Percentiles rank a stretch among this genome's conserved stretches.
Evolutionary conservation across 805 yeast species (phyloP).

Genomic region (Komagataella ulmi): DNA sequence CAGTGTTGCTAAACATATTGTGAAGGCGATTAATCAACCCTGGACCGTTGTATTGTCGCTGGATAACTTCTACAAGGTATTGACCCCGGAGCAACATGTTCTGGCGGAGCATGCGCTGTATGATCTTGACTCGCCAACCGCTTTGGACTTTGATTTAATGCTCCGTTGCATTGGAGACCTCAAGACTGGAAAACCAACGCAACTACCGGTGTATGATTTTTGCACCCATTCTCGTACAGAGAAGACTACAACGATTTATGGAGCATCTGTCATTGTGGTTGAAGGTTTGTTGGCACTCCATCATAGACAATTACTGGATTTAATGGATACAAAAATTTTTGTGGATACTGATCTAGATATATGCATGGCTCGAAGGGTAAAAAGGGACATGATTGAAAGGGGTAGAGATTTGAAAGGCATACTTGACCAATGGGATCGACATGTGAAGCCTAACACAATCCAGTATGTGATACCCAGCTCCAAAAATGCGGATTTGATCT

Average conservation of each 20-base stretch:
- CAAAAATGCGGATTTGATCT: constrained; percentile 69
- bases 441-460: constrained; percentile 88
- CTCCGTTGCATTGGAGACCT: constrained; percentile 48
- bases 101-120: constrained; percentile 56
- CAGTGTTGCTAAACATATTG: constrained; percentile 74
- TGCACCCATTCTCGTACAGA: constrained; percentile 45
- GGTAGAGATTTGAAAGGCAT: constrained; percentile 80
- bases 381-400: constrained; percentile 75
- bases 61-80: constrained; percentile 83
- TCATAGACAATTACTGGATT: constrained; percentile 49
- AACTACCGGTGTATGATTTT: constrained; percentile 64
- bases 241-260: constrained; percentile 66
- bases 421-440: constrained; percentile 77
- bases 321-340: constrained; percentile 79
- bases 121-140: constrained; percentile 83
- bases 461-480: constrained; percentile 62
- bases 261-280: constrained; percentile 84
- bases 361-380: constrained; percentile 78
- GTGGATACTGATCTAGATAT: constrained; percentile 93
- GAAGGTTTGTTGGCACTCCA: constrained; percentile 86
- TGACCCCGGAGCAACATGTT: constrained; percentile 44
- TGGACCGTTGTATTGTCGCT: constrained; percentile 87
- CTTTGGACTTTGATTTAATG: constrained; percentile 67
- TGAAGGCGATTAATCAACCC: constrained; percentile 69
- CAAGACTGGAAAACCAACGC: constrained; percentile 56